Evolutionary conservation across 2,329 filamentous ascomycete species (phyloP).

Genomic region (Paracamarosporium sp.): DNA sequence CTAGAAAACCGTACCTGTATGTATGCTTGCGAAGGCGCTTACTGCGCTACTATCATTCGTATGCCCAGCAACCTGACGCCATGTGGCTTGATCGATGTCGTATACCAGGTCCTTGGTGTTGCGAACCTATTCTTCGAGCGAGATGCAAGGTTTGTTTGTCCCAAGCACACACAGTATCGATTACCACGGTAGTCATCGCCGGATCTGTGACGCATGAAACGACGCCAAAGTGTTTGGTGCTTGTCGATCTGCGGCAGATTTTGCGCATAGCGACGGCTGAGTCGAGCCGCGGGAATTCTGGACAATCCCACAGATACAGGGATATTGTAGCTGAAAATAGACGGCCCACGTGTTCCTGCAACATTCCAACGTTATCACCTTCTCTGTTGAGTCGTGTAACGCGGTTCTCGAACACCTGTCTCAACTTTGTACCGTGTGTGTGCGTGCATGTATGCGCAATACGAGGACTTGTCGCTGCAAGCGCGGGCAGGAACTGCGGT

Average conservation of each 20-base stretch:
- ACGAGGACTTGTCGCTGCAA: neutral
- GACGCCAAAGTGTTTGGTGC: too few species aligned
- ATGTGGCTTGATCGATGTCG: conserved; percentile 2
- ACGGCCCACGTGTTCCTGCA: neutral
- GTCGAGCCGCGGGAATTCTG: neutral
- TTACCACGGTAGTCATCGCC: neutral
- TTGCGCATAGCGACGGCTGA: too few species aligned
- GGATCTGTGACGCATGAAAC: neutral
- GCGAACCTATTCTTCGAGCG: neutral
- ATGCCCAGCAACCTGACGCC: neutral
- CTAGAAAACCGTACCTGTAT: neutral
- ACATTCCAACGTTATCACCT: neutral
- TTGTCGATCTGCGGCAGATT: too few species aligned
- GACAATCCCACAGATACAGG: neutral
- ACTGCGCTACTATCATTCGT: neutral
- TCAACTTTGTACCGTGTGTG: neutral
- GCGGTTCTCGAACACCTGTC: neutral
- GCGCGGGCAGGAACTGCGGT: neutral
- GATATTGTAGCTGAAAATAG: neutral
- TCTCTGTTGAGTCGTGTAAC: neutral
- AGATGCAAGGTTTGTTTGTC: too few species aligned
- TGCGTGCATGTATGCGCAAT: neutral
- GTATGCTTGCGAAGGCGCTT: neutral
- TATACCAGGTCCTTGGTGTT: neutral
- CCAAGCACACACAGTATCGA: neutral